A percentile compares a stretch with the other conserved stretches of the same genome.
Evolutionary conservation across 1,284 basidiomycete species (phyloP).

Genomic region (Irpex rosettiformis): DNA sequence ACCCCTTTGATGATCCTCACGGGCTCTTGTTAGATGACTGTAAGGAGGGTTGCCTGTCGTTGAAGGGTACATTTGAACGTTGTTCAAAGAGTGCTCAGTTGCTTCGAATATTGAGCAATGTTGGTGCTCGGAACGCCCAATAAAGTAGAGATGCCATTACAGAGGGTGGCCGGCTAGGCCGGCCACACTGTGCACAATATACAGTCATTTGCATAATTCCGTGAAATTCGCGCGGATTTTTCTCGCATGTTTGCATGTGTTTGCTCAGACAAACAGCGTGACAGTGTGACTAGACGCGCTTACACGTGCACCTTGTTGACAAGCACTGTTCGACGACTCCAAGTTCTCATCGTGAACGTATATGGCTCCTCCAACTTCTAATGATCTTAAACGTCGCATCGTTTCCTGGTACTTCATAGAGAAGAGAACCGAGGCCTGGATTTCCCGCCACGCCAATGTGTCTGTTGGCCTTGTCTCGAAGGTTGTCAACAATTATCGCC

Average conservation of each 20-base stretch:
- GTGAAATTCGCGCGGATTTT: constrained; percentile 1
- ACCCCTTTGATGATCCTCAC: no score
- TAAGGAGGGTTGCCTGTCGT: no score
- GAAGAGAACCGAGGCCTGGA: not conserved
- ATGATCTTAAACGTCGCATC: not conserved
- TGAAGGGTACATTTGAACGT: no score
- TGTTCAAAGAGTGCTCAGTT: no score
- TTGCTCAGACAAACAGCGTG: not conserved
- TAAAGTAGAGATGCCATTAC: no score
- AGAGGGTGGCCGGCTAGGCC: no score
- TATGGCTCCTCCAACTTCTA: not conserved
- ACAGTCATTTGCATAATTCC: not conserved
- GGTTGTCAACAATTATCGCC: not conserved
- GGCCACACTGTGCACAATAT: no score
- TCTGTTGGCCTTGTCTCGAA: not conserved
- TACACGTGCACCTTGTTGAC: not conserved
- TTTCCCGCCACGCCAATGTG: not conserved
- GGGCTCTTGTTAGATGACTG: no score
- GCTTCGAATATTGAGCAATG: no score
- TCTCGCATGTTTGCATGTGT: not conserved
- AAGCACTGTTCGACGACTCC: not conserved
- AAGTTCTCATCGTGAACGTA: not conserved
- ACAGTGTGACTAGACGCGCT: not conserved
- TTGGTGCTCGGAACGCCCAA: no score
- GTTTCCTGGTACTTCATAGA: not conserved